Percentiles rank a stretch among this genome's conserved stretches.
Evolutionary conservation across 495 filamentous ascomycete genomes (phyloP).

Genomic region (Xylaria palmicola): DNA sequence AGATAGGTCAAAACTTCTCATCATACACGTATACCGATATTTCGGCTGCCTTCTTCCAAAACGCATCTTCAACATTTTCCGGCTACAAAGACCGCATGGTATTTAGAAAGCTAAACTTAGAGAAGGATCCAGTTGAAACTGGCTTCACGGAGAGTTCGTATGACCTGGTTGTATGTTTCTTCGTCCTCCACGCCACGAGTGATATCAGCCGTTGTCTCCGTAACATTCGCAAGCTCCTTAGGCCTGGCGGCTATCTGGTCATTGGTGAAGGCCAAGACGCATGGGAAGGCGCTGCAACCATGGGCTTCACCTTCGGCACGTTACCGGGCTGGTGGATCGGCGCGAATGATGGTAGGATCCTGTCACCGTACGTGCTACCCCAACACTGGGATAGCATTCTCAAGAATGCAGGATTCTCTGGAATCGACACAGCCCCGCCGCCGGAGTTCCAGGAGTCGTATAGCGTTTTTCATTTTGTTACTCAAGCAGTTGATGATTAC

Average conservation of each 20-base stretch:
- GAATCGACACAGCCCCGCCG: slow-evolving; percentile 35
- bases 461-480: slow-evolving; percentile 32
- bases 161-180: slow-evolving; percentile 45
- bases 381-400: slow-evolving; percentile 43
- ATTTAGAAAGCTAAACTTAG: slow-evolving; percentile 39
- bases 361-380: slow-evolving; percentile 31
- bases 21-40: slow-evolving; percentile 52
- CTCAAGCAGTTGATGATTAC: slow-evolving; percentile 42
- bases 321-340: slow-evolving; percentile 53
- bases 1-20: slow-evolving; percentile 16
- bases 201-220: slow-evolving; percentile 18
- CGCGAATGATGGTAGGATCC: slow-evolving; percentile 32
- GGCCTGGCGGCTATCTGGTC: slow-evolving; percentile 30
- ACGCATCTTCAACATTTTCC: slow-evolving; percentile 36
- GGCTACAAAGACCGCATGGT: slow-evolving; percentile 28
- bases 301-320: slow-evolving; percentile 33
- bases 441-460: background rate
- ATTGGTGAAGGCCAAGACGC: slow-evolving; percentile 17
- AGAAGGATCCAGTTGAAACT: slow-evolving; percentile 37
- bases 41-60: slow-evolving; percentile 42
- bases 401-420: slow-evolving; percentile 38
- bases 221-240: slow-evolving; percentile 26
- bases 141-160: slow-evolving; percentile 37
- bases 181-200: slow-evolving; percentile 38
- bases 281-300: slow-evolving; percentile 15